phyloP scores from a whole-genome alignment of 75 land plant genomes.

The Cupressus sempervirens region DNA sequence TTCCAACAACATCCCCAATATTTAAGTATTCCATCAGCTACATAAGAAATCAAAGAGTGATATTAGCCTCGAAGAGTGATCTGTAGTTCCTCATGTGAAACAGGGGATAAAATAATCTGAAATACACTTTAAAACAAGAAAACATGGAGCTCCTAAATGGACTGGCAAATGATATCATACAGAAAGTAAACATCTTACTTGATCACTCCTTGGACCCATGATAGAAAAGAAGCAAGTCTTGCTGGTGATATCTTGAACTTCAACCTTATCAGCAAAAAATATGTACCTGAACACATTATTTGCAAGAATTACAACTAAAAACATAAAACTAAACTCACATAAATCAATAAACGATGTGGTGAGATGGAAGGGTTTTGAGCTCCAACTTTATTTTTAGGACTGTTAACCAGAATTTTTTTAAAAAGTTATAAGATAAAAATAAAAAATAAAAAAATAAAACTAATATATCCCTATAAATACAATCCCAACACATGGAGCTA shows the following conservation, averaged over 20 bases:
- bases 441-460: no score
- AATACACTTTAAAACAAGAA: not conserved
- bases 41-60: conserved; percentile 1
- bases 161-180: not conserved
- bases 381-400: no score
- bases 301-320: not conserved
- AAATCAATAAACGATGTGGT: no score
- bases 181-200: conserved; percentile 28
- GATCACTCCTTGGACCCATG: conserved; percentile 60
- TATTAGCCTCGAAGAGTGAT: not conserved
- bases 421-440: no score
- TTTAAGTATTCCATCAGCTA: conserved; percentile 62
- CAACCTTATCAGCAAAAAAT: conserved; percentile 76
- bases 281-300: conserved; percentile 46
- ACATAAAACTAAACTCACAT: not conserved
- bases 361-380: no score
- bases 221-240: conserved; percentile 62
- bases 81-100: not conserved
- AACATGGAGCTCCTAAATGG: not conserved
- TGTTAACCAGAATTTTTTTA: no score
- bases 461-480: no score
- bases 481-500: no score
- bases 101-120: not conserved
- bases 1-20: conserved; percentile 51
- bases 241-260: conserved; percentile 67